Conservation (phyloP, 495 filamentous ascomycete species). For the Pseudomonodictys pantanalensis region DNA sequence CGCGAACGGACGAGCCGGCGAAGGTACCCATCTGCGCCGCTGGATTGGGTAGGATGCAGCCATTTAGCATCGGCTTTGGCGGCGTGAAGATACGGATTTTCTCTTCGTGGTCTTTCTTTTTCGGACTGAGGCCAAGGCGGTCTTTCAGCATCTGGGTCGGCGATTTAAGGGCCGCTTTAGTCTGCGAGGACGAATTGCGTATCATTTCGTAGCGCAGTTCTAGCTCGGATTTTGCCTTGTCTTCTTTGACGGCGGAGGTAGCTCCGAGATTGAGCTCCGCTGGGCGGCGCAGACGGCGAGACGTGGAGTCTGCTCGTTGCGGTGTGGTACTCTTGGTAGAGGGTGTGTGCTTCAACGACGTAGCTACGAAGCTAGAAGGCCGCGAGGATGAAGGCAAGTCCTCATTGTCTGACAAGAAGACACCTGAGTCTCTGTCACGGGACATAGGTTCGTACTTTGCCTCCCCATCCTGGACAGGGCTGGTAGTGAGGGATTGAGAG, state of each 20-base stretch:
- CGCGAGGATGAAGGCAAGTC: background rate
- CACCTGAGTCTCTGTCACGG: constrained; percentile 23
- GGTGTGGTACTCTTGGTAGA: background rate
- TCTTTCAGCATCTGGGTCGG: constrained; percentile 26
- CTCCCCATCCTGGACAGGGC: background rate
- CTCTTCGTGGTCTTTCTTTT: constrained; percentile 2
- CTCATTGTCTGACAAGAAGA: constrained; percentile 19
- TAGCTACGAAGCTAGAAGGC: background rate
- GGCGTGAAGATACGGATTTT: constrained; percentile 16
- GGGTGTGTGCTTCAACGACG: background rate
- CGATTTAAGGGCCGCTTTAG: constrained; percentile 19
- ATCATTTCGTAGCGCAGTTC: constrained; percentile 24
- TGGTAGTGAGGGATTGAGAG: background rate
- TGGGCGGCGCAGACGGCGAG: constrained; percentile 16
- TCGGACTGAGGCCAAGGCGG: constrained; percentile 14
- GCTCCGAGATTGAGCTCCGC: constrained; percentile 19
- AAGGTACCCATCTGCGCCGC: constrained; percentile 2
- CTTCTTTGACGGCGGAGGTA: background rate
- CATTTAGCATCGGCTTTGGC: constrained; percentile 15
- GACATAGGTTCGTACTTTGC: background rate
- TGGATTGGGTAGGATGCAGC: constrained; percentile 22
- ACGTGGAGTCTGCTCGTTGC: background rate
- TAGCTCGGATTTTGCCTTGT: constrained; percentile 24
- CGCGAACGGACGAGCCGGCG: constrained; percentile 2
- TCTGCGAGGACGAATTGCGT: constrained; percentile 12